Evolutionary conservation across 2,329 filamentous ascomycete species (phyloP), one percentile per base, ranked within the genome.

Genomic region (Alternaria conjuncta): DNA sequence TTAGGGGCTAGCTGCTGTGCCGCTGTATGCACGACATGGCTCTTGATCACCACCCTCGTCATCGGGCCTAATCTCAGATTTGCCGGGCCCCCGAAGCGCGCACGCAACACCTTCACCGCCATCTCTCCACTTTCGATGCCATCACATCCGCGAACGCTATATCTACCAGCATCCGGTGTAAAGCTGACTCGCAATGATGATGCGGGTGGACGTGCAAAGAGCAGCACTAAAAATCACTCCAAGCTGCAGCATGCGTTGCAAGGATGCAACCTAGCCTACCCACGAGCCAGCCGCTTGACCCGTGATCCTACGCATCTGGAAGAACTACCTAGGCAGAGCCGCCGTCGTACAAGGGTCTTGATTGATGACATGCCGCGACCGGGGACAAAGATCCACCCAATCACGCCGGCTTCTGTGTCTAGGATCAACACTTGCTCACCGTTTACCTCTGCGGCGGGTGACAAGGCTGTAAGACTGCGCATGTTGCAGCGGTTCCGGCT

Each of bases 81-180:
- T 63, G 57, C 66, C 66, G 64, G 41, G 55, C 65, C 73, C 71
- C 68, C 71, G 73, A 62, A 44, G 45, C 49, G 54, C n/a, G 61
- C 57, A 65, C 54, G 57, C 30, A 66, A 47, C 30, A 61, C 53
- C 69, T 64, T 69, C 70, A 75, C 72, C 72, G 72, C 71, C 65
- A 63, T 55, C 62, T 67, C 59, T 46, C 23, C 44, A 28, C 51
- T 30, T 41, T 50, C 32, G 12, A 25, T 30, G 44, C 45, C 44
- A 43, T 15, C 43, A 55, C 54, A 20, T 50, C 47, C 47, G 53
- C 58, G 15, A 41, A 49, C 53, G 54, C 47, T 57, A 55, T 51
- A 44, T 53, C 26, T 60, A 55, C 49, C 49, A 55, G 45, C 18
- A 55, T 64, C 32, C 41, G 26, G 28, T 41, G 43, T 46, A 11